Base-by-base conservation (phyloP, 1,284 basidiomycete species). In the Pseudozyma tsukubaensis region DNA sequence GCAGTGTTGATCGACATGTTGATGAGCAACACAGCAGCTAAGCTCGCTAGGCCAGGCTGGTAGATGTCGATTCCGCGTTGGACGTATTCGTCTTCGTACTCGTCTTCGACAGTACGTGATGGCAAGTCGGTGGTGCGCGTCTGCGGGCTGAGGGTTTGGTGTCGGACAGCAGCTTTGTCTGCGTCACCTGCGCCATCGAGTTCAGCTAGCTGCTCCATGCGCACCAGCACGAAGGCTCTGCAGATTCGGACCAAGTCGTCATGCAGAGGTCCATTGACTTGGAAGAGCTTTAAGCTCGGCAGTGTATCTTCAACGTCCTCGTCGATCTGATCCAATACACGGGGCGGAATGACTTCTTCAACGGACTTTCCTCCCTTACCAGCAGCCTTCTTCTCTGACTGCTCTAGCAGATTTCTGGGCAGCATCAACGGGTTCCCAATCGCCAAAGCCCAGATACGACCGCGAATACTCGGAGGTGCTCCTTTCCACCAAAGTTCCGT, bases 401-500 rank as follows among this genome's bases (percentile, higher is more conserved):
- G 56, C 37, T 69, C 72, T 1, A 74, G 48, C 39, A 83, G 40
- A 32, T 78, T 80, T 21, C 81, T 59, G 0, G 82, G 92, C 64
- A 99, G 85, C 24, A 94, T 92, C 51, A 97, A 86, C 16, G 90
- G 88, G 82, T 99, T 99, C 9, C 96, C 96, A 19, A 94, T 90
- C 5, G 92, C 93, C 60, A 89, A 87, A 77, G 91, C 89, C 96
- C 96, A 99, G 85, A 97, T 89, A 5, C 89, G 86, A 0, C 93
- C 92, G 44, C 96, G 88, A 57, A 96, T 86, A 83, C 92, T 92
- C 0, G 91, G 89, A 0, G 96, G 96, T 55, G 95, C 91, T 8
- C 96, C 96, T 48, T 89, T 88, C 91, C 94, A 96, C 96, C 96
- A 99, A 16, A 97, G 80, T 77, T 88, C 89, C 44, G 92, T 88